phyloP scores from a whole-genome alignment of 768 basidiomycete genomes.

The Pleurotus cornucopiae region DNA sequence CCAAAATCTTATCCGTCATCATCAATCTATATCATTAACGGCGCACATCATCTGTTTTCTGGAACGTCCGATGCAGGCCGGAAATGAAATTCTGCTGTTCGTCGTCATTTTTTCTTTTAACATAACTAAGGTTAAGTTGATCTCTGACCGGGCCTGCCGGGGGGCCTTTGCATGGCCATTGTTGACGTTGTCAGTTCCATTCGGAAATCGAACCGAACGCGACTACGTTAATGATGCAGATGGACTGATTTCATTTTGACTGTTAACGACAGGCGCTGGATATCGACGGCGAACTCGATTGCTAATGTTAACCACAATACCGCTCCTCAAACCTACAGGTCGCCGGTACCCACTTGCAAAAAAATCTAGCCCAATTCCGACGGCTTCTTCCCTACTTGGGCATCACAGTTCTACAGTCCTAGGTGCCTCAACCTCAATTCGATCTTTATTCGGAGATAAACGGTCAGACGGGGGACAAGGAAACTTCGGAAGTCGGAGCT shows the following conservation, averaged over 20 bases:
- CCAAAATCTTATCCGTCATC: constrained; percentile 2
- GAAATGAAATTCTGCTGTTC: background rate
- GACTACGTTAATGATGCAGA: background rate
- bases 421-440: too few relatives aligned
- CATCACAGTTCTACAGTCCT: too few relatives aligned
- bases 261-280: background rate
- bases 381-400: too few relatives aligned
- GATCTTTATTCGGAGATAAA: constrained; percentile 3
- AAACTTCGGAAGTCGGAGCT: constrained; percentile 1
- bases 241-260: constrained; percentile 1
- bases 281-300: constrained; percentile 7
- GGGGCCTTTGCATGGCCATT: background rate
- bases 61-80: background rate
- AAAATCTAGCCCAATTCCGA: too few relatives aligned
- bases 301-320: background rate
- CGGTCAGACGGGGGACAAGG: background rate
- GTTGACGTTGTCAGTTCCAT: background rate
- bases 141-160: background rate
- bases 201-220: constrained; percentile 4
- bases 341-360: too few relatives aligned
- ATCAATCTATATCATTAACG: background rate
- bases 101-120: background rate
- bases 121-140: background rate
- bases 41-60: background rate
- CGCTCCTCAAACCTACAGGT: background rate